A percentile compares a stretch with the other conserved stretches of the same genome.
Evolutionary conservation across 768 basidiomycete genomes (phyloP).

Genomic region (Dacryopinax primogenitus): DNA sequence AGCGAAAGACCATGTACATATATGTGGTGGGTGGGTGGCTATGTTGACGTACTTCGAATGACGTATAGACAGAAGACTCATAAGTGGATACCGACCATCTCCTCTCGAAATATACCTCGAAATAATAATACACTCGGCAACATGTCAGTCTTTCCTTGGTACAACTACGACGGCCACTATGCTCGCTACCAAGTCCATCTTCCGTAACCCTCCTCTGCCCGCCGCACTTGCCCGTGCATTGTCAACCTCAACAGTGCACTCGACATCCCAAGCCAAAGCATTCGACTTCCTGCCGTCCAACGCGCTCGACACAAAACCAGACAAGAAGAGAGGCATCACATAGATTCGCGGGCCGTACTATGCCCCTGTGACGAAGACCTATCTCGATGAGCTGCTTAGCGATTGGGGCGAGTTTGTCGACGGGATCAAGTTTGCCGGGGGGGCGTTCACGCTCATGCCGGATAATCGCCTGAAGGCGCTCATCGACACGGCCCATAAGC

Average conservation of each 20-base stretch:
- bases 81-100: background rate
- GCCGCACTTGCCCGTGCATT: background rate
- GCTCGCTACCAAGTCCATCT: background rate
- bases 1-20: background rate
- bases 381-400: slow-evolving; percentile 31
- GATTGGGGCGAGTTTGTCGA: slow-evolving; percentile 36
- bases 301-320: background rate
- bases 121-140: background rate
- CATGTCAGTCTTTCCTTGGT: background rate
- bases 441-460: slow-evolving; percentile 35
- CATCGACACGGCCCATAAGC: slow-evolving; percentile 33
- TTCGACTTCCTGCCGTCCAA: slow-evolving; percentile 1
- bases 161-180: no score
- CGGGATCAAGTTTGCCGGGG: slow-evolving; percentile 36
- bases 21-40: background rate
- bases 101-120: background rate
- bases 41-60: background rate
- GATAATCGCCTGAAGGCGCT: slow-evolving; percentile 28
- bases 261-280: background rate
- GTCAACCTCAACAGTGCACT: background rate
- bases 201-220: background rate
- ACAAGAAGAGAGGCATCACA: slow-evolving; percentile 24
- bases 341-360: slow-evolving; percentile 39
- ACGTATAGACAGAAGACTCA: background rate
- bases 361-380: slow-evolving; percentile 31